Evolutionary conservation across 2,329 filamentous ascomycete species (phyloP).

Genomic region (Ophiobolus disseminans): DNA sequence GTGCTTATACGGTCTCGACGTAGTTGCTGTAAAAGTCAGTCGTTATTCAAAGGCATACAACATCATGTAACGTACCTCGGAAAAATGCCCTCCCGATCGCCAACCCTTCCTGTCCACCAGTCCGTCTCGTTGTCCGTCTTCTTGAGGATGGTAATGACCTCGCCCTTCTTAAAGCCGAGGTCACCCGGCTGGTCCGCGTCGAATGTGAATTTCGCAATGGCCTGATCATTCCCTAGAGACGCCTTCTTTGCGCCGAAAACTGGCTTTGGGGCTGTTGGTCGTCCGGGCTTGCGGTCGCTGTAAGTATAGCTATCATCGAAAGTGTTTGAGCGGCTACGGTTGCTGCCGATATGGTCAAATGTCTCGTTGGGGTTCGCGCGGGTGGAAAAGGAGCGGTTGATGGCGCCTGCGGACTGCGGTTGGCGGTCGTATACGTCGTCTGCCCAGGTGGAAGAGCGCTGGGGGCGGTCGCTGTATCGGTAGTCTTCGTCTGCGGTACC

Average conservation of each 20-base stretch:
- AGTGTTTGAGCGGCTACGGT: slow-evolving; percentile 48
- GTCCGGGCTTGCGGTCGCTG: slow-evolving; percentile 70
- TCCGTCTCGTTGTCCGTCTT: slow-evolving; percentile 92
- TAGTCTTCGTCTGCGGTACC: slow-evolving; percentile 51
- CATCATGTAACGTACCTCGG: slow-evolving; percentile 66
- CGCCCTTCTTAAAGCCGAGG: slow-evolving; percentile 95
- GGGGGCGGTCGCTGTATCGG: slow-evolving; percentile 63
- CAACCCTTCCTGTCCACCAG: slow-evolving; percentile 97
- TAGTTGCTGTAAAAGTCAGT: slow-evolving; percentile 45
- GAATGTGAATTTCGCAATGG: slow-evolving; percentile 90
- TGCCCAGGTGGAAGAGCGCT: slow-evolving; percentile 74
- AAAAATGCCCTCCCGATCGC: slow-evolving; percentile 86
- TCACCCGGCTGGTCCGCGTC: slow-evolving; percentile 93
- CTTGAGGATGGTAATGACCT: slow-evolving; percentile 93
- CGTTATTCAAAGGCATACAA: not conserved
- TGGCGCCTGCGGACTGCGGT: slow-evolving; percentile 41
- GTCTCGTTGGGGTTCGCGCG: slow-evolving; percentile 59
- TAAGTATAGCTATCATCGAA: slow-evolving; percentile 61
- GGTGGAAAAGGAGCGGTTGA: slow-evolving; percentile 59
- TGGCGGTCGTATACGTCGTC: slow-evolving; percentile 75
- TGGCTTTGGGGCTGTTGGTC: slow-evolving; percentile 89
- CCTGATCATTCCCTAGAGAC: slow-evolving; percentile 72
- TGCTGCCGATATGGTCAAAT: slow-evolving; percentile 54
- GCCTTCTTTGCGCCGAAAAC: slow-evolving; percentile 67
- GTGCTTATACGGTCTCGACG: slow-evolving; percentile 45